These are phyloP conservation scores for Andrographis paniculata DNA, from an alignment of 305 asterid genomes.

Conservation along the genomic window DNA sequence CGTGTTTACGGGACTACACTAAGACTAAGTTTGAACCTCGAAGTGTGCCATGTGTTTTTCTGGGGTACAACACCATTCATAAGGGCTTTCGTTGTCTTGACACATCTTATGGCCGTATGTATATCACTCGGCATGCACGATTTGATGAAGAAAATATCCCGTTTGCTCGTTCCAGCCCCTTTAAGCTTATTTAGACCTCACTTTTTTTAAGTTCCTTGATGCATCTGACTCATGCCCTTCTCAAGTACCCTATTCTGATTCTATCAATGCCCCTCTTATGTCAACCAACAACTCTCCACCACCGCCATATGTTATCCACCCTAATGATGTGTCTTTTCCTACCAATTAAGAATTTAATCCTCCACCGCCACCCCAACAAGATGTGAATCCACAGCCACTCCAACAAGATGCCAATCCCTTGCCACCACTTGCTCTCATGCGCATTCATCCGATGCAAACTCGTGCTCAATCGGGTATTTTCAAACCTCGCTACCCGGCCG, in stretches of 20 bases:
- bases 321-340: too few relatives aligned
- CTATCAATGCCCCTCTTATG: not conserved
- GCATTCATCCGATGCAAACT: not conserved
- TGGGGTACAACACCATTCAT: not conserved
- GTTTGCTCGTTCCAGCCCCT: not conserved
- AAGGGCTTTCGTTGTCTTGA: conserved; percentile 4
- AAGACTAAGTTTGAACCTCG: not conserved
- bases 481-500: not conserved
- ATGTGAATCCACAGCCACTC: not conserved
- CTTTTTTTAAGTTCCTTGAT: not conserved
- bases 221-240: not conserved
- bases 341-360: not conserved
- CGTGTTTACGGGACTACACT: conserved; percentile 4
- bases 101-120: not conserved
- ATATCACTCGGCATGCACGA: conserved; percentile 5
- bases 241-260: not conserved
- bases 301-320: too few relatives aligned
- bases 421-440: not conserved
- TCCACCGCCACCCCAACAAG: not conserved
- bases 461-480: conserved; percentile 2
- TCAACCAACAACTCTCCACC: too few relatives aligned
- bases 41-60: not conserved
- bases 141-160: not conserved
- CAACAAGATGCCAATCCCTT: not conserved
- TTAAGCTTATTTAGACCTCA: not conserved